Percentiles rank a stretch among this genome's conserved stretches.
Conservation (phyloP, 148 eudicot species). For the Amaranthus hypochondriacus region DNA sequence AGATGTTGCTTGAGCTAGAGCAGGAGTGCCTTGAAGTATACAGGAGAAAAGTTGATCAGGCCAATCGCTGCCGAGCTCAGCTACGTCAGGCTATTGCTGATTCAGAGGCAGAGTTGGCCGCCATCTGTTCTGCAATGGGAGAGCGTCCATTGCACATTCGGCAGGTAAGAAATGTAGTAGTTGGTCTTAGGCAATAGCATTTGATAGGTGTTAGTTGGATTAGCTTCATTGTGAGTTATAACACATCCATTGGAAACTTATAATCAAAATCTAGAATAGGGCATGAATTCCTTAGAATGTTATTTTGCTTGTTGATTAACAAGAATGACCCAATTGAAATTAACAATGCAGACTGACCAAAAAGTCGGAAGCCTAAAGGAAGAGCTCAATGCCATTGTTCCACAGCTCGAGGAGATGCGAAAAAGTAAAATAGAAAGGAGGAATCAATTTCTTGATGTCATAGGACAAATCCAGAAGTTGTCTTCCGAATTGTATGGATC, state of each 20-base stretch:
- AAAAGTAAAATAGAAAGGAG: conserved; percentile 56
- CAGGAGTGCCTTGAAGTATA: conserved; percentile 55
- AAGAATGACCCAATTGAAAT: not conserved
- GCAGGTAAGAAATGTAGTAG: conserved; percentile 28
- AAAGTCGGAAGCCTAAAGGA: conserved; percentile 51
- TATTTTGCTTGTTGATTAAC: not conserved
- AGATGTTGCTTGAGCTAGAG: conserved; percentile 49
- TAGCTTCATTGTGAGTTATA: not conserved
- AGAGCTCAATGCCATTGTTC: conserved; percentile 48
- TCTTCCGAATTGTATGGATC: conserved; percentile 48
- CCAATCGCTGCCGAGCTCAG: conserved; percentile 49
- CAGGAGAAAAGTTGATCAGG: conserved; percentile 54
- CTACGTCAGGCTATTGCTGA: conserved; percentile 55
- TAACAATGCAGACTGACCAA: conserved; percentile 35
- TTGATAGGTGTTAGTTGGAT: not conserved
- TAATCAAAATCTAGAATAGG: not conserved
- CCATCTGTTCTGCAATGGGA: conserved; percentile 50
- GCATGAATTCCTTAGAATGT: too few species aligned
- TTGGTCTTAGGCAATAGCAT: not conserved
- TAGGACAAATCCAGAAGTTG: conserved; percentile 48
- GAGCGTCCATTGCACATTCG: conserved; percentile 47
- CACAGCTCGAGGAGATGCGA: conserved; percentile 59
- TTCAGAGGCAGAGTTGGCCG: conserved; percentile 55
- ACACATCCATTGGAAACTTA: not conserved
- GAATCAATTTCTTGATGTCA: conserved; percentile 52